Percentiles rank a stretch among this genome's conserved stretches.
Evolutionary conservation across 192 early-diverging fungal genomes (phyloP).

Genomic region (Linnemannia hyalina): DNA sequence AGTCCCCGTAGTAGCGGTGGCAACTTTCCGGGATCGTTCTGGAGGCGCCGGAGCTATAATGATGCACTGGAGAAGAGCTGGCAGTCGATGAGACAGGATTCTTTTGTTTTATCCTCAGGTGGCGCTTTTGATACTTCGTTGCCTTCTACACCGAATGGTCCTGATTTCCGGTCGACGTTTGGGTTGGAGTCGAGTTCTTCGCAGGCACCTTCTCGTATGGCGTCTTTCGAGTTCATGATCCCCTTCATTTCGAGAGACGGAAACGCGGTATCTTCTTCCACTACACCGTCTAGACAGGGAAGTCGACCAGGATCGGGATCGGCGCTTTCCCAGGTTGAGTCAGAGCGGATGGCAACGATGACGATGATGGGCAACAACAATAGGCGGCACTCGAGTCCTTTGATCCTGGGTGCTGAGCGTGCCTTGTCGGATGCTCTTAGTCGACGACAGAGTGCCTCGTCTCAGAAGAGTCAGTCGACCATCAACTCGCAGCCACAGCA

Average conservation of each 20-base stretch:
- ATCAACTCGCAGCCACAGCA: neutral
- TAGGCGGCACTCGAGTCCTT: constrained; percentile 44
- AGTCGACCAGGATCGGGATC: constrained; percentile 14
- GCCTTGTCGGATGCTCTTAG: constrained; percentile 12
- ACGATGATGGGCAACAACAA: neutral
- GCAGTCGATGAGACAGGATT: constrained; percentile 17
- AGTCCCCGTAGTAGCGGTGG: neutral
- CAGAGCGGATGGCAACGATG: neutral
- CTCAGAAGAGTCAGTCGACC: constrained; percentile 18
- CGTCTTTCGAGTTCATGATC: constrained; percentile 30
- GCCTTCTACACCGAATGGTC: constrained; percentile 18
- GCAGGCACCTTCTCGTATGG: constrained; percentile 7
- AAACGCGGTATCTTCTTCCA: neutral
- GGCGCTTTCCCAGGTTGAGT: too few species aligned
- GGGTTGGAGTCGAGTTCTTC: neutral
- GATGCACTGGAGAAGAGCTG: constrained; percentile 37
- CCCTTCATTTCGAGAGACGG: constrained; percentile 23
- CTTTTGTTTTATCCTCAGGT: neutral
- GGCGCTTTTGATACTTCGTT: constrained; percentile 11
- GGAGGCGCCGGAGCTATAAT: constrained; percentile 43
- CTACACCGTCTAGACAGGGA: neutral
- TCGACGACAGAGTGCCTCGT: constrained; percentile 19
- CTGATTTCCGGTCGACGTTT: constrained; percentile 8
- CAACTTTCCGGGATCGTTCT: constrained; percentile 16
- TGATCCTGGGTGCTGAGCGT: constrained; percentile 22